Conservation (phyloP, 2,329 filamentous ascomycete species). For the Fusarium sp. region DNA sequence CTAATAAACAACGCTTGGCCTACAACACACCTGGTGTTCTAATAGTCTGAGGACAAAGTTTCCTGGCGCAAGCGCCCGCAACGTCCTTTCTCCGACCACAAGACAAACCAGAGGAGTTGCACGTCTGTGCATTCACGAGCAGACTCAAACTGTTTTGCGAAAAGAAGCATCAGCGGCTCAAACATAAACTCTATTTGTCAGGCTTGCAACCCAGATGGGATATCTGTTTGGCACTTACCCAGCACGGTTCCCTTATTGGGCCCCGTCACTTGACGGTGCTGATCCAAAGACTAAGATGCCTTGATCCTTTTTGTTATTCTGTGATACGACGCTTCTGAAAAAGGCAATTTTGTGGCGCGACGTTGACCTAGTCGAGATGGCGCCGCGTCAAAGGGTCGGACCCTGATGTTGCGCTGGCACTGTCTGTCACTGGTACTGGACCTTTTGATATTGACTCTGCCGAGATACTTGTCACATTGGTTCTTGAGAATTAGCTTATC, state of each 20-base stretch:
- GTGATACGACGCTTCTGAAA: constrained; percentile 3
- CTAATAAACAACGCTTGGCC: constrained; percentile 3
- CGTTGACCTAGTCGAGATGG: constrained; percentile 19
- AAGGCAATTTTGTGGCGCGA: constrained; percentile 32
- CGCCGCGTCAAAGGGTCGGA: constrained; percentile 7
- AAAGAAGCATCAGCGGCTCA: constrained; percentile 33
- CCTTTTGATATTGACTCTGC: constrained; percentile 1
- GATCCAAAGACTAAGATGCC: neutral
- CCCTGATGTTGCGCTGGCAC: neutral
- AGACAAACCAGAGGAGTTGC: neutral
- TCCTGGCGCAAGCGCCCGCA: constrained; percentile 24
- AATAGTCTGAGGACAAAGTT: constrained; percentile 23
- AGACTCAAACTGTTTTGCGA: constrained; percentile 2
- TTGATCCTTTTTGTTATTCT: neutral
- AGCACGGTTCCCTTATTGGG: constrained; percentile 11
- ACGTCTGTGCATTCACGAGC: constrained; percentile 7
- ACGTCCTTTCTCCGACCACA: constrained; percentile 28
- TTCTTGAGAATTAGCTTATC: neutral
- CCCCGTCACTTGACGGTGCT: constrained; percentile 9
- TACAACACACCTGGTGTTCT: constrained; percentile 3
- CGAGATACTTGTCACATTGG: neutral
- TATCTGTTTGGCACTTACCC: constrained; percentile 5
- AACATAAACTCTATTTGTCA: constrained; percentile 22
- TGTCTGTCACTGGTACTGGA: neutral
- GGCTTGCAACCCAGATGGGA: constrained; percentile 9